phyloP scores from a whole-genome alignment of 192 early-diverging fungal genomes.

The Coemansia sp. region DNA sequence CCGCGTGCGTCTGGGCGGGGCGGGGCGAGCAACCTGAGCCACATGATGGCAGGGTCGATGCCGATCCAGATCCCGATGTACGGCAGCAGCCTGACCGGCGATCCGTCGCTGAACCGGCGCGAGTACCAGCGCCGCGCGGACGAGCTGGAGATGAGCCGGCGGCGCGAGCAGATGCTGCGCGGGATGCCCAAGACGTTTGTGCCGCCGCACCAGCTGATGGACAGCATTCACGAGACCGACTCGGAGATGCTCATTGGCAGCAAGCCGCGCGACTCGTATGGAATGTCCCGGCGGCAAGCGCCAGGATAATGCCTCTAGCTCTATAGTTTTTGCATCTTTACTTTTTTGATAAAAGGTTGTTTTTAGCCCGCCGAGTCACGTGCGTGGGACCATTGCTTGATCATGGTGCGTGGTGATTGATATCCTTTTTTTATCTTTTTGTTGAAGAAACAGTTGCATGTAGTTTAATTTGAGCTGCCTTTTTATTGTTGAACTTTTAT shows the following conservation, averaged over 20 bases:
- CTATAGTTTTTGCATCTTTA: not conserved
- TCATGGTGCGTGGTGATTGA: not conserved
- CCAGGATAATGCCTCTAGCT: constrained; percentile 4
- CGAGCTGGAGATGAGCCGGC: constrained; percentile 26
- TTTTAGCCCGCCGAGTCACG: constrained; percentile 1
- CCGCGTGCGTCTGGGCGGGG: not conserved
- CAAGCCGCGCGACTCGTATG: constrained; percentile 49
- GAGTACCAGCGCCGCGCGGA: constrained; percentile 25
- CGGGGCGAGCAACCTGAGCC: constrained; percentile 28
- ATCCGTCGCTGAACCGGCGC: constrained; percentile 27
- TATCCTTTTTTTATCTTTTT: constrained; percentile 2
- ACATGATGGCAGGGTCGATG: constrained; percentile 49
- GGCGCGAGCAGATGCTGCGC: constrained; percentile 27
- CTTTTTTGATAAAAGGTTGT: not conserved
- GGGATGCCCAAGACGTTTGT: constrained; percentile 46
- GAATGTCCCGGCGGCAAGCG: constrained; percentile 27
- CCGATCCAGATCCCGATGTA: constrained; percentile 44
- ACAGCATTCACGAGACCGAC: constrained; percentile 29
- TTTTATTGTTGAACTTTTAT: not conserved
- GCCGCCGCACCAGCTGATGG: constrained; percentile 46
- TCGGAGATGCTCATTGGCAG: constrained; percentile 40
- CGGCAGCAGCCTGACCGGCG: constrained; percentile 21
- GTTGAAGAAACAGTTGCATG: not conserved
- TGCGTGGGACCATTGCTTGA: not conserved
- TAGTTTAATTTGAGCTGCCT: not conserved